Conservation (phyloP, 2,329 filamentous ascomycete species). For the Aureobasidium sp. region DNA sequence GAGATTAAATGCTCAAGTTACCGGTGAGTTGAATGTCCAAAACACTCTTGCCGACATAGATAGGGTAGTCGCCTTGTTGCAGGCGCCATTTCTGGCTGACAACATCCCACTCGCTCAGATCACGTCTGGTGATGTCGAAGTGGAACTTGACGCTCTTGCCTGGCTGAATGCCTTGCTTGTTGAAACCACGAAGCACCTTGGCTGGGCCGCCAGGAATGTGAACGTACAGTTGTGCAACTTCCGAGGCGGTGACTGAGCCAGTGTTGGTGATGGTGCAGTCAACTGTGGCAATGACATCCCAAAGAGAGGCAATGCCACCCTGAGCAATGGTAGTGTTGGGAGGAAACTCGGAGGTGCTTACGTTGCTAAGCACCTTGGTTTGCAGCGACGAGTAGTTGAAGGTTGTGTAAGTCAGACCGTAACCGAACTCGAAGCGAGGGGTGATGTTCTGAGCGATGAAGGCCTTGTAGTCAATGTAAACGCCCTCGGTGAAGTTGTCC, state of each 20-base stretch:
- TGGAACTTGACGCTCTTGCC: conserved; percentile 24
- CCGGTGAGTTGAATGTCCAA: conserved; percentile 24
- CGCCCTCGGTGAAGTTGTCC: conserved; percentile 25
- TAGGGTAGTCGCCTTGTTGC: conserved; percentile 33
- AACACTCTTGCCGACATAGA: conserved; percentile 38
- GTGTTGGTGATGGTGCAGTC: conserved; percentile 44
- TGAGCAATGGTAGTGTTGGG: conserved; percentile 13
- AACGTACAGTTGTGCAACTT: conserved; percentile 43
- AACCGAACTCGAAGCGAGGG: conserved; percentile 29
- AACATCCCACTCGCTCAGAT: conserved; percentile 44
- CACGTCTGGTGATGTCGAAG: conserved; percentile 33
- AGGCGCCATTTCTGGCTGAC: conserved; percentile 43
- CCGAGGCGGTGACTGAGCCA: conserved; percentile 39
- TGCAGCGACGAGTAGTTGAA: conserved; percentile 26
- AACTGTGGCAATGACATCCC: conserved; percentile 42
- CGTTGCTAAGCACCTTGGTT: conserved; percentile 21
- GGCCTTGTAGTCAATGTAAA: conserved; percentile 30
- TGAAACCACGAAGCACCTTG: conserved; percentile 25
- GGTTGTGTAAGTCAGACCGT: conserved; percentile 29
- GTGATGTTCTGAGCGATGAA: conserved; percentile 24
- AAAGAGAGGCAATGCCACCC: conserved; percentile 31
- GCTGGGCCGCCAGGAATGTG: conserved; percentile 20
- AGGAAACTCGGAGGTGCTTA: conserved; percentile 14
- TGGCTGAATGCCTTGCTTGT: conserved; percentile 23
- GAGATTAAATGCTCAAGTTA: conserved; percentile 12